These are phyloP conservation scores for Osmanthus fragrans DNA, from an alignment of 257 asterid species.

Conservation along the genomic window DNA sequence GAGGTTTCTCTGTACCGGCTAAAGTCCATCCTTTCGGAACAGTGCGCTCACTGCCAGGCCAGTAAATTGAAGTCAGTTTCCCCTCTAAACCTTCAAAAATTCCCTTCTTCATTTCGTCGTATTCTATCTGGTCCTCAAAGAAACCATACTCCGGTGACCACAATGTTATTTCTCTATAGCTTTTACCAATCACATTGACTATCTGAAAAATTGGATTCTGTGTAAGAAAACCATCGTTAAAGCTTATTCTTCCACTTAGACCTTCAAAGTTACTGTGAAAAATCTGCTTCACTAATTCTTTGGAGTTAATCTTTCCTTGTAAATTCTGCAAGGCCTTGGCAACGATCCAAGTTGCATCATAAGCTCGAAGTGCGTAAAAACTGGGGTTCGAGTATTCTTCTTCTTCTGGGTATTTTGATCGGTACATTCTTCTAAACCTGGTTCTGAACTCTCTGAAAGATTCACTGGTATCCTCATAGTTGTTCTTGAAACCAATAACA, in stretches of 20 bases:
- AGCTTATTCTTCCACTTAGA: conserved; percentile 48
- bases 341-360: conserved; percentile 44
- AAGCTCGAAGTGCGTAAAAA: conserved; percentile 45
- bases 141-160: conserved; percentile 57
- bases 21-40: conserved; percentile 46
- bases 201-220: conserved; percentile 41
- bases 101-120: conserved; percentile 6
- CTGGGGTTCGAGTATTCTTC: conserved; percentile 47
- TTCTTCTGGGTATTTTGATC: conserved; percentile 34
- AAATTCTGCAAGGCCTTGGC: conserved; percentile 29
- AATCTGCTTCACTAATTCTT: conserved; percentile 14
- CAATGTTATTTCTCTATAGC: conserved; percentile 46
- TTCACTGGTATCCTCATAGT: conserved; percentile 14
- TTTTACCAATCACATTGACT: conserved; percentile 56
- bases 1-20: conserved; percentile 12
- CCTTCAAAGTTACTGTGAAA: conserved; percentile 41
- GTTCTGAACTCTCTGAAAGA: conserved; percentile 32
- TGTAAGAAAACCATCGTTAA: conserved; percentile 39
- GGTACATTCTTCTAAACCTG: conserved; percentile 42
- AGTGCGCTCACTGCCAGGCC: conserved; percentile 53
- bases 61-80: conserved; percentile 38
- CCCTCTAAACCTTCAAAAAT: conserved; percentile 17
- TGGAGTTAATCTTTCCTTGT: conserved; percentile 15
- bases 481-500: conserved; percentile 48
- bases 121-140: conserved; percentile 15